Evolutionary conservation across 306 rosid genomes (phyloP), one percentile per base, ranked within the genome.

Genomic region (Cicer yamashitae): DNA sequence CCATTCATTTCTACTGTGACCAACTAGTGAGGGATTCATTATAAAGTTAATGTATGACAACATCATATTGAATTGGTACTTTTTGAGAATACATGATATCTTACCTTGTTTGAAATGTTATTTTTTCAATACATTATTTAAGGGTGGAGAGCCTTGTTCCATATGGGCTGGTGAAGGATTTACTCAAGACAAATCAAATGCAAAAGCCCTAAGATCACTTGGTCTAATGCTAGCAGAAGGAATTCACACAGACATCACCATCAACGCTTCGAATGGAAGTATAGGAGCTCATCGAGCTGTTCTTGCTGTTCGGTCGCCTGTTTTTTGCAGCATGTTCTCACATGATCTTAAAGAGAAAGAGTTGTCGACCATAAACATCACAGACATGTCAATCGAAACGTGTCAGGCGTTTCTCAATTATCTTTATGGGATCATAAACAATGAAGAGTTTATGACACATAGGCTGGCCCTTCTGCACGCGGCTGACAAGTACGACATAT

Each of bases 261-360:
- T 96, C 71, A 89, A 90, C 72, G 89, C 91, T 52, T 82, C 96
- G 8, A 88, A 96, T 48, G 98, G 99, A 79, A 96, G 92, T 70
- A 81, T 90, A 18, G 91, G 92, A 47, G 98, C 96, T 6, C 99
- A 96, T 57, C 87, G 97, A n/a, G 96, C 99, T 4, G 83, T 96
- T 76, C 98, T 96, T n/a, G 96, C 97, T 1, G 85, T 93, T 5
- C 79, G 92, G 30, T 96, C 99, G 18, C 93, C 98, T 4, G 99
- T 96, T 53, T 96, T 96, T 63, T 77, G 67, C 76, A 92, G 97
- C 91, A 96, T 96, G 99, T 96, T 96, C 79, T 84, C 92, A 10
- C 99, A 96, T 20, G 82, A 96, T 71, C 96, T 96, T 51, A 88
- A 88, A 71, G 99, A 96, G 85, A 96, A 92, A 79, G 96, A 96